These are phyloP conservation scores for Monosporascus sp. DNA, from an alignment of 2,329 filamentous ascomycete genomes.

Conservation along the genomic window DNA sequence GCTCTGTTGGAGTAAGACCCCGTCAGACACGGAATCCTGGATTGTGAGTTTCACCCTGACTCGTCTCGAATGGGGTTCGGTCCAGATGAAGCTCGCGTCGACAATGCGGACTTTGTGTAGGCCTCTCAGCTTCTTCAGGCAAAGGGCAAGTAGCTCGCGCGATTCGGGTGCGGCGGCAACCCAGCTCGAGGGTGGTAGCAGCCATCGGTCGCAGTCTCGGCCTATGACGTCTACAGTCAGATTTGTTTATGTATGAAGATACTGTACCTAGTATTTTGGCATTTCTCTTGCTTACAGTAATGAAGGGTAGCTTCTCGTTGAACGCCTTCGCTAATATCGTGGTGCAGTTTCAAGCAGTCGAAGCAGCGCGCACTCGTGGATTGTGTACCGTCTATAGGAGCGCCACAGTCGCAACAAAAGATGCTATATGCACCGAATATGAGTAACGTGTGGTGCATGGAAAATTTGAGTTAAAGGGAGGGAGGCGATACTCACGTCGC, in stretches of 20 bases:
- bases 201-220: slow-evolving; percentile 90
- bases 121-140: slow-evolving; percentile 80
- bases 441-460: slow-evolving; percentile 13
- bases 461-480: slow-evolving; percentile 5
- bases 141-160: slow-evolving; percentile 86
- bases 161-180: slow-evolving; percentile 80
- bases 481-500: slow-evolving; percentile 46
- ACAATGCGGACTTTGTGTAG: slow-evolving; percentile 89
- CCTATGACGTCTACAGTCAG: background rate
- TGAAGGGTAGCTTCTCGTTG: slow-evolving; percentile 86
- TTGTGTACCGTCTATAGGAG: slow-evolving; percentile 86
- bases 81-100: slow-evolving; percentile 96
- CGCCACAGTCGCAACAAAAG: slow-evolving; percentile 96
- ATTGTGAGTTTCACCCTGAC: slow-evolving; percentile 95
- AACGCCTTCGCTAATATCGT: slow-evolving; percentile 88
- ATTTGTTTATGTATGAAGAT: background rate
- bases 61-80: slow-evolving; percentile 88
- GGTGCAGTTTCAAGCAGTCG: slow-evolving; percentile 90
- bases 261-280: background rate
- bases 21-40: slow-evolving; percentile 62
- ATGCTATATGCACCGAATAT: slow-evolving; percentile 42
- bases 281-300: slow-evolving; percentile 53
- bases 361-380: slow-evolving; percentile 85
- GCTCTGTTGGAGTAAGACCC: slow-evolving; percentile 75
- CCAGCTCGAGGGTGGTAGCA: slow-evolving; percentile 82